Base-by-base conservation (phyloP, 2,329 filamentous ascomycete genomes). In the Monosporascus sp. region DNA sequence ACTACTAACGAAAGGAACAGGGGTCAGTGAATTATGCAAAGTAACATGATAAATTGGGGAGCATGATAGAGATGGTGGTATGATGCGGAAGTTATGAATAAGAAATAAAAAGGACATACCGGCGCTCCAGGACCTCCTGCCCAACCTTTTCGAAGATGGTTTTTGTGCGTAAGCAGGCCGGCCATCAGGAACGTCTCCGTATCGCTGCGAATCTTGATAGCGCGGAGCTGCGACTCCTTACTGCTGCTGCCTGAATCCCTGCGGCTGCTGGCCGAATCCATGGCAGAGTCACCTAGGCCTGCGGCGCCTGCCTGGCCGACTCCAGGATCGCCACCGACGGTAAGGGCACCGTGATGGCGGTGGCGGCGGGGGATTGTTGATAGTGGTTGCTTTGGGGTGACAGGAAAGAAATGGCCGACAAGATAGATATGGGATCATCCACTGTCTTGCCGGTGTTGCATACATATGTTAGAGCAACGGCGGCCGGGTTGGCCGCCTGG, bases 231-330 rank as follows among this genome's bases (percentile, higher is more conserved):
- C 55, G 82, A 74, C 61, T 97, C 86, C 93, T 93, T 97, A 70
- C 96, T 97, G 47, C 96, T 71, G 55, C 96, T 86, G 72, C 97
- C 97, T 56, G 97, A 82, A 47, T 79, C 88, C 53, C 93, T 88
- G 73, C 97, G 97, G 14, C 86, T 86, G 38, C 92, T 93, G 91
- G 90, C 9, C 90, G 86, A 27, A 88, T 66, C 14, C 88, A 62
- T 34, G 90, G 64, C 20, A 31, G 86, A 85, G 4, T 81, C 86
- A 11, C 73, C 77, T 2, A 93, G 71, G 49, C 85, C 86, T 59
- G 82, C 82, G 25, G 83, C 83, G 42, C 89, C 90, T 58, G 97
- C 92, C 92, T 97, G n/a, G 91, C 89, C 62, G 90, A 83, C 74
- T 97, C 93, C 51, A 85, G 80, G 72, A 97, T 93, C 42, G 92